A percentile compares a stretch with the other conserved stretches of the same genome.
phyloP scores from a whole-genome alignment of 305 asterid genomes.

The Fraxinus platypoda region DNA sequence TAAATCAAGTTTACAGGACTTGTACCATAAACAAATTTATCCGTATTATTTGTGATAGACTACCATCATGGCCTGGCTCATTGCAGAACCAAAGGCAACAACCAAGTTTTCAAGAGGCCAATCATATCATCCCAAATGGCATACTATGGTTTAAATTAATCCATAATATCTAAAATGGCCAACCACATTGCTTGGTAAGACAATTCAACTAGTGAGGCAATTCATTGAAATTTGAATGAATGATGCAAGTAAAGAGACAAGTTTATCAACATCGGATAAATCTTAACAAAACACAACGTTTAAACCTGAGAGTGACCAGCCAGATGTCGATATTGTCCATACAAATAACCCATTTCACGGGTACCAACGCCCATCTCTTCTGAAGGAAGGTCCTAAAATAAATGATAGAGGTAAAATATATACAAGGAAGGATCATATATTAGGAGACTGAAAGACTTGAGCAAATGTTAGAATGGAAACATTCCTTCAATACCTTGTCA shows the following conservation, averaged over 20 bases:
- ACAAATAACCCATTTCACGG: slow-evolving; percentile 95
- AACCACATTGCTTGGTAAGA: neutral
- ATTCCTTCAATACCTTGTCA: slow-evolving; percentile 63
- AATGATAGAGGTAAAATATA: slow-evolving; percentile 25
- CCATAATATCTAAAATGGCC: neutral
- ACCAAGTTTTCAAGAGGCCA: neutral
- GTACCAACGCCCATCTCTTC: slow-evolving; percentile 99
- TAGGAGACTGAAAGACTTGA: slow-evolving; percentile 17
- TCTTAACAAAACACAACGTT: slow-evolving; percentile 20
- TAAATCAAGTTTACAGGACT: neutral
- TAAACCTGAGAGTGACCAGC: slow-evolving; percentile 95
- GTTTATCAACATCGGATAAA: neutral
- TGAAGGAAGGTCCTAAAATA: slow-evolving; percentile 87
- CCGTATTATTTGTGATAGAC: neutral
- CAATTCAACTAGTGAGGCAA: neutral
- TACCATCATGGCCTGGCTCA: neutral
- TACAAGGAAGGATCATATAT: neutral
- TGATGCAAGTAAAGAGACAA: neutral
- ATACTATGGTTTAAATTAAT: neutral
- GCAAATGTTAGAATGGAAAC: slow-evolving; percentile 16
- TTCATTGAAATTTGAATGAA: neutral
- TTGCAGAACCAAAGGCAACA: slow-evolving; percentile 8
- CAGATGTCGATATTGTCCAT: slow-evolving; percentile 91
- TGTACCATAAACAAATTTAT: slow-evolving; percentile 11
- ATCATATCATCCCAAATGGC: slow-evolving; percentile 3